Evolutionary conservation across 345 rosid genomes (phyloP).

Genomic region (Pistacia integerrima): DNA sequence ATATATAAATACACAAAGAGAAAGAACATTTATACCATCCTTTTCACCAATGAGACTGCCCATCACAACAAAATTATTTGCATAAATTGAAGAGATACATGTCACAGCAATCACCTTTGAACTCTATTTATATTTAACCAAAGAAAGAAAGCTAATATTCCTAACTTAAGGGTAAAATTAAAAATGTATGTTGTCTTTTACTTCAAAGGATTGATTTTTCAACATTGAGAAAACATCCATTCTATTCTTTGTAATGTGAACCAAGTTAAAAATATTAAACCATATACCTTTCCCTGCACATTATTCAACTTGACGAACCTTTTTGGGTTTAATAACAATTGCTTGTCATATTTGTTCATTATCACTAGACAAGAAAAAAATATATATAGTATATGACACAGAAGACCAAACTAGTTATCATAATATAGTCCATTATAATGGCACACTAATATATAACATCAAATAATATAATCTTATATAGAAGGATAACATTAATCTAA

Average conservation of each 20-base stretch:
- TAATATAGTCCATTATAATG: too few relatives aligned
- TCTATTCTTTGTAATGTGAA: constrained; percentile 12
- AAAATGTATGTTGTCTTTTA: constrained; percentile 8
- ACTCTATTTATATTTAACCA: neutral
- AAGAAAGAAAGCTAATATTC: constrained; percentile 10
- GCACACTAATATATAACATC: too few relatives aligned
- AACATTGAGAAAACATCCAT: constrained; percentile 20
- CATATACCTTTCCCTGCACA: neutral
- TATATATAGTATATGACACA: too few relatives aligned
- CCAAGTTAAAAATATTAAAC: neutral
- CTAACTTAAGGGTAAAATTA: constrained; percentile 1
- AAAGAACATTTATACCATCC: constrained; percentile 15
- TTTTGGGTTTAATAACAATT: too few relatives aligned
- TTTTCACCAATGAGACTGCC: constrained; percentile 1
- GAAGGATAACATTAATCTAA: too few relatives aligned
- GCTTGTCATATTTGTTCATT: too few relatives aligned
- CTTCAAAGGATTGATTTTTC: constrained; percentile 12
- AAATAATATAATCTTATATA: too few relatives aligned
- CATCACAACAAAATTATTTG: constrained; percentile 17
- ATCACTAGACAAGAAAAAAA: too few relatives aligned
- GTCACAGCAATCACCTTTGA: neutral
- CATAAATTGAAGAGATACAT: neutral
- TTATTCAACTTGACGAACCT: neutral
- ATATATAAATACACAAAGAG: too few relatives aligned
- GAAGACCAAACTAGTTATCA: too few relatives aligned